These are phyloP conservation scores for Edaphochlamys debaryana DNA, from an alignment of 139 green algal genomes.

Conservation along the genomic window DNA sequence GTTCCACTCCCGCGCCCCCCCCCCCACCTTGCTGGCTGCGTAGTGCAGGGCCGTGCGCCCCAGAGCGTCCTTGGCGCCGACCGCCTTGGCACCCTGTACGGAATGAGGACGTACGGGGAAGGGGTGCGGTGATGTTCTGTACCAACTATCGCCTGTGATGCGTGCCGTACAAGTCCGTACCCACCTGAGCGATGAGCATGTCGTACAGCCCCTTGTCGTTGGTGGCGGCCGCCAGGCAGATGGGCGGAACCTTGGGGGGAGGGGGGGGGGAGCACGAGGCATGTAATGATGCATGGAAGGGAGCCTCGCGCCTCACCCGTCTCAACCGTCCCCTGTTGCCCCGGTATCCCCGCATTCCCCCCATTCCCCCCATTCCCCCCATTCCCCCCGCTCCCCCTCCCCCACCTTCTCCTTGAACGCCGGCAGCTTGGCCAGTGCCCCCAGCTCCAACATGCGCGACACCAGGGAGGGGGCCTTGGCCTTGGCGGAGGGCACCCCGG, in stretches of 20 bases:
- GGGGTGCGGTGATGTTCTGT: neutral
- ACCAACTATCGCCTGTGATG: neutral
- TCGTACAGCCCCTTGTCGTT: slow-evolving; percentile 15
- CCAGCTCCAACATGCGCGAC: slow-evolving; percentile 10
- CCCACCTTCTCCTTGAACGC: slow-evolving; percentile 41
- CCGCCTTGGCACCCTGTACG: neutral
- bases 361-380: too few relatives aligned
- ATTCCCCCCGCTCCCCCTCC: too few relatives aligned
- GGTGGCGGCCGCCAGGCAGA: slow-evolving; percentile 7
- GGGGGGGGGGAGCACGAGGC: too few relatives aligned
- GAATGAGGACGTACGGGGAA: neutral
- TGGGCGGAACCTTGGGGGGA: slow-evolving; percentile 16
- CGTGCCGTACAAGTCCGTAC: too few relatives aligned
- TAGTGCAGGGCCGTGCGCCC: slow-evolving; percentile 48
- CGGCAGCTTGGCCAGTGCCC: slow-evolving; percentile 10
- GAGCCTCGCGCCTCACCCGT: too few relatives aligned
- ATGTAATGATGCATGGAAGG: too few relatives aligned
- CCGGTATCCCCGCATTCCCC: too few relatives aligned
- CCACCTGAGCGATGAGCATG: neutral
- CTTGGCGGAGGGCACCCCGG: slow-evolving; percentile 5
- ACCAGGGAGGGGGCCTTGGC: neutral
- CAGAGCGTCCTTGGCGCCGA: neutral
- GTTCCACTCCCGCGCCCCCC: too few relatives aligned
- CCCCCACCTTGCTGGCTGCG: slow-evolving; percentile 46
- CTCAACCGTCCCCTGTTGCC: too few relatives aligned